A percentile compares a stretch with the other conserved stretches of the same genome.
Conservation (phyloP, 2,329 filamentous ascomycete genomes). For the Cladophialophora psammophila region DNA sequence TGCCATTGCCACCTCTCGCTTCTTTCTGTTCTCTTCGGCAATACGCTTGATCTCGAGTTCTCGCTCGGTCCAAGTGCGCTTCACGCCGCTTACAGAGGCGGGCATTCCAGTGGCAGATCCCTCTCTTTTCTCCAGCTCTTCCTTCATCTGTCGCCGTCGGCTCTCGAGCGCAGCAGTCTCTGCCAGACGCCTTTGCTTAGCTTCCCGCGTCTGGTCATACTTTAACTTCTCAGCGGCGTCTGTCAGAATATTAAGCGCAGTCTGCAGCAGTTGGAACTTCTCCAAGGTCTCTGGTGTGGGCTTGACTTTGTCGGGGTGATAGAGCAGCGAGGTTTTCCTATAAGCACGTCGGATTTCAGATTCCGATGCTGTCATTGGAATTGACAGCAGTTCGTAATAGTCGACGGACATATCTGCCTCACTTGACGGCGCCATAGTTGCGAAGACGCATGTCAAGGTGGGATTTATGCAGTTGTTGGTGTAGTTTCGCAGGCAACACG, state of each 20-base stretch:
- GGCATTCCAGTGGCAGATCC: conserved; percentile 45
- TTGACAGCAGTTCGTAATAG: conserved; percentile 77
- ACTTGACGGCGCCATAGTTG: conserved; percentile 39
- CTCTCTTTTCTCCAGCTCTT: conserved; percentile 80
- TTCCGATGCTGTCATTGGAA: conserved; percentile 68
- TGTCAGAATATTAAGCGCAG: conserved; percentile 83
- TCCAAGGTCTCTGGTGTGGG: conserved; percentile 72
- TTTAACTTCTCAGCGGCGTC: conserved; percentile 73
- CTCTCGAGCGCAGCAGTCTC: conserved; percentile 77
- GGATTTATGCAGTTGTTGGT: neutral
- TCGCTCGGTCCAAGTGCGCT: conserved; percentile 62
- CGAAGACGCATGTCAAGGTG: neutral
- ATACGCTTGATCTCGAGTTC: conserved; percentile 62
- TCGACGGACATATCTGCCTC: conserved; percentile 67
- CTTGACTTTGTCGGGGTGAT: conserved; percentile 91
- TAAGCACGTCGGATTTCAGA: conserved; percentile 84
- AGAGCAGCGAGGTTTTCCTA: conserved; percentile 83
- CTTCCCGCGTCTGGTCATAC: conserved; percentile 79
- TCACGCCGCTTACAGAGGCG: conserved; percentile 52
- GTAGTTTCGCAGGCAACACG: neutral
- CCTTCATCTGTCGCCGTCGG: conserved; percentile 76
- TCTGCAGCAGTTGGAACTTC: conserved; percentile 84
- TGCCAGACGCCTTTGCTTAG: conserved; percentile 71
- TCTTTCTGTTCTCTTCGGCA: conserved; percentile 61
- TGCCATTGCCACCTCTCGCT: conserved; percentile 54